A percentile compares a stretch with the other conserved stretches of the same genome.
Evolutionary conservation across 768 basidiomycete species (phyloP).

Genomic region (Collybia mongolica): DNA sequence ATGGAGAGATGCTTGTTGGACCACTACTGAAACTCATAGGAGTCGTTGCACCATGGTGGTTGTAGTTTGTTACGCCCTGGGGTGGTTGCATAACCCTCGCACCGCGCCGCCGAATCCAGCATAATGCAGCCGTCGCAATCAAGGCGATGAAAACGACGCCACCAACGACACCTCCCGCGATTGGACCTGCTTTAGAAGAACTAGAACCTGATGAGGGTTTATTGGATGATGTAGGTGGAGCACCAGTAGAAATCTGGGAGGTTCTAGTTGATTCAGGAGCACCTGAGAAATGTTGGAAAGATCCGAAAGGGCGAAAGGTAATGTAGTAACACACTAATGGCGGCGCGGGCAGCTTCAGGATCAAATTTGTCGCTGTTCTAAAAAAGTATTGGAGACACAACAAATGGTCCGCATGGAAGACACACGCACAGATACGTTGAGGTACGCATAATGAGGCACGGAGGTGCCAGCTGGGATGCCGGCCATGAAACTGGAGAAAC

Average conservation of each 20-base stretch:
- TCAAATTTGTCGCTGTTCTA: constrained; percentile 32
- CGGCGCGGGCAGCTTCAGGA: constrained; percentile 23
- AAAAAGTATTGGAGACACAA: background rate
- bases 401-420: background rate
- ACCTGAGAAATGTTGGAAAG: constrained; percentile 13
- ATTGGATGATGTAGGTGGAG: constrained; percentile 7
- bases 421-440: constrained; percentile 34
- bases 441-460: constrained; percentile 52
- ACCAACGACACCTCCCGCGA: constrained; percentile 65
- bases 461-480: constrained; percentile 38
- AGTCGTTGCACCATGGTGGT: constrained; percentile 15
- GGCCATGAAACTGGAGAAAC: constrained; percentile 27
- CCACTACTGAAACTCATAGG: constrained; percentile 12
- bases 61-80: constrained; percentile 12
- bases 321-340: constrained; percentile 16
- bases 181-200: constrained; percentile 42
- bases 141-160: constrained; percentile 47
- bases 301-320: background rate
- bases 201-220: constrained; percentile 9
- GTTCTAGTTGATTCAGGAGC: constrained; percentile 33
- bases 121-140: constrained; percentile 31
- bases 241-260: constrained; percentile 20
- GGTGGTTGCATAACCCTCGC: too few relatives aligned
- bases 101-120: constrained; percentile 23
- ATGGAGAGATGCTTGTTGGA: constrained; percentile 6